Base-by-base conservation (phyloP, 257 asterid genomes). In the Rauvolfia tetraphylla region DNA sequence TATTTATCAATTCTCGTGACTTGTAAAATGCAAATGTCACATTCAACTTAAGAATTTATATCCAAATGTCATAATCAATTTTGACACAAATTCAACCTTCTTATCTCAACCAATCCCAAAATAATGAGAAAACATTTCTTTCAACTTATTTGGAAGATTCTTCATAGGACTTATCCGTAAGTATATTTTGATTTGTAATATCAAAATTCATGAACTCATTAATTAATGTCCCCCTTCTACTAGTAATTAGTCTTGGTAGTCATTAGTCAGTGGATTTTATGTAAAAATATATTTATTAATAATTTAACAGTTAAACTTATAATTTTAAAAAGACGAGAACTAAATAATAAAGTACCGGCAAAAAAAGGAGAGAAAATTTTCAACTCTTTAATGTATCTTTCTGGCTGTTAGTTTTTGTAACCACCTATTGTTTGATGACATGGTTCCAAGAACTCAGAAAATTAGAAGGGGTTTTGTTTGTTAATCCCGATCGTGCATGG, bases 1-100 rank as follows among this genome's bases (percentile, higher is more conserved):
- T 62, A 44, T 68, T 56, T 57, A 56, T 74, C 56, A 38, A 5
- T 23, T 59, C 71, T 49, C 57, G 31, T 78, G 72, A 8, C 53
- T 63, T 72, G 67, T n/a, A 61, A 36, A 22, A 61, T 61, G 68
- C 51, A 62, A 62, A 72, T 31, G 66, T 77, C 80, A 69, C 31
- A 69, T 48, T 71, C 75, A 41, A 46, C 57, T 3, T 5, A 17
- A 14, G 10, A 51, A 51, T 7, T 17, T 51, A 51, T 75, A 66
- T 57, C 76, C 51, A 23, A 58, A 71, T 58, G 66, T 78, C 81
- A 78, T 15, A 46, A 38, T 71, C 79, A n/a, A 48, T 38, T 59
- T 5, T 1, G 20, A 61, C 57, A 33, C 20, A 20, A 31, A 12
- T 34, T 31, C 67, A 69, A 77, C n/a, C 58, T 77, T 46, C 39